Conservation (phyloP, 2,329 filamentous ascomycete genomes). For the Aotearoamyces nothofagi region DNA sequence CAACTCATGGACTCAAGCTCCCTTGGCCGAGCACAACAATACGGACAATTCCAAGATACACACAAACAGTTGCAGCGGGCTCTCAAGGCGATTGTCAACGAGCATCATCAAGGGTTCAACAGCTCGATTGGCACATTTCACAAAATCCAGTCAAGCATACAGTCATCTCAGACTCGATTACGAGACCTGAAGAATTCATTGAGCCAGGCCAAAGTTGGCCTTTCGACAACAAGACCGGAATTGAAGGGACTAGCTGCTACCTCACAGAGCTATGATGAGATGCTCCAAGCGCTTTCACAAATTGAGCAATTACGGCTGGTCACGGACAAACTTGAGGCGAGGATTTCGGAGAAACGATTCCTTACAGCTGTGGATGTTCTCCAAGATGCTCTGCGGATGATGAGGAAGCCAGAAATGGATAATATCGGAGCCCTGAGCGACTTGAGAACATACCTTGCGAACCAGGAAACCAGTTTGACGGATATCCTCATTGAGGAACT, state of each 20-base stretch:
- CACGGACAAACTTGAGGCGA: slow-evolving; percentile 82
- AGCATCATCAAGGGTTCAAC: slow-evolving; percentile 98
- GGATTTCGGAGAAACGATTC: slow-evolving; percentile 93
- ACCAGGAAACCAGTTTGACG: slow-evolving; percentile 81
- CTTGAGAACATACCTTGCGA: slow-evolving; percentile 72
- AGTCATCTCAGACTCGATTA: slow-evolving; percentile 74
- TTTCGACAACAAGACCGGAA: slow-evolving; percentile 78
- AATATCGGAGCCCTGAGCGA: slow-evolving; percentile 81
- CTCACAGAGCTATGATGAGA: slow-evolving; percentile 80
- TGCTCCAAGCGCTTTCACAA: slow-evolving; percentile 69
- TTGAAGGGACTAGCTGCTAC: slow-evolving; percentile 77
- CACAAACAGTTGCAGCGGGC: slow-evolving; percentile 84
- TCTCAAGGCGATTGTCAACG: slow-evolving; percentile 88
- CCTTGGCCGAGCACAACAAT: slow-evolving; percentile 78
- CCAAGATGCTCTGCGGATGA: slow-evolving; percentile 69
- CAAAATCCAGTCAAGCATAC: slow-evolving; percentile 91
- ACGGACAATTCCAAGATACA: slow-evolving; percentile 68
- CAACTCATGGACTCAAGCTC: slow-evolving; percentile 91
- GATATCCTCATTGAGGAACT: slow-evolving; percentile 96
- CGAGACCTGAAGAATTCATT: slow-evolving; percentile 73
- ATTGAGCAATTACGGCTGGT: slow-evolving; percentile 80
- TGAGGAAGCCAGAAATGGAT: slow-evolving; percentile 79
- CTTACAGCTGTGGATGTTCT: slow-evolving; percentile 83
- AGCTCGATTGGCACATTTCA: slow-evolving; percentile 98
- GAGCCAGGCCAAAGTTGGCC: slow-evolving; percentile 60